A percentile compares a stretch with the other conserved stretches of the same genome.
These are phyloP conservation scores for Microascus cirrosus DNA, from an alignment of 2,329 filamentous ascomycete genomes.

Conservation along the genomic window DNA sequence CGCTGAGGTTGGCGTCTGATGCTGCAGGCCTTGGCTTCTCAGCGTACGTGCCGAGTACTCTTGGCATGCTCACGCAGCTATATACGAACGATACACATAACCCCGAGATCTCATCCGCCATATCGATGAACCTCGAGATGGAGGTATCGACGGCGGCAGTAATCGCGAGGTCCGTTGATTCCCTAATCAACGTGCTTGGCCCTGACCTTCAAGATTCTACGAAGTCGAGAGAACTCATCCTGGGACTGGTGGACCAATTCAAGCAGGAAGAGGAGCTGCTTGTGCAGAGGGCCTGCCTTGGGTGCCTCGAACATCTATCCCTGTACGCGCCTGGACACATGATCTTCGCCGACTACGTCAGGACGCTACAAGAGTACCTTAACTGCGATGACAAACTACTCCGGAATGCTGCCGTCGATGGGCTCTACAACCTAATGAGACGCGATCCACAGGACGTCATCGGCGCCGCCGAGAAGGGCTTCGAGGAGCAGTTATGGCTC, in stretches of 20 bases:
- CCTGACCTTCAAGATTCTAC: slow-evolving; percentile 88
- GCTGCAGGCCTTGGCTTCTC: slow-evolving; percentile 90
- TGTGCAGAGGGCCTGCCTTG: slow-evolving; percentile 65
- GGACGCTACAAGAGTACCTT: slow-evolving; percentile 66
- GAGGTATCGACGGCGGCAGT: slow-evolving; percentile 73
- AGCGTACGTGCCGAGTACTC: slow-evolving; percentile 75
- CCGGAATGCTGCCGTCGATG: slow-evolving; percentile 72
- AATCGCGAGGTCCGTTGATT: slow-evolving; percentile 80
- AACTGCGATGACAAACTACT: slow-evolving; percentile 58
- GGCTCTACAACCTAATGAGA: slow-evolving; percentile 91
- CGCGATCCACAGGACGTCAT: slow-evolving; percentile 77
- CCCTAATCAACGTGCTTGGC: slow-evolving; percentile 91
- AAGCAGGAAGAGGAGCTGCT: slow-evolving; percentile 60
- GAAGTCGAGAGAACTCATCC: slow-evolving; percentile 84
- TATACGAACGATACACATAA: slow-evolving; percentile 91
- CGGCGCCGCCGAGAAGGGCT: slow-evolving; percentile 58
- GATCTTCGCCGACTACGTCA: slow-evolving; percentile 75
- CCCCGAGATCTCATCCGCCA: slow-evolving; percentile 64
- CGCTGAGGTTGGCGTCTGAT: slow-evolving; percentile 74
- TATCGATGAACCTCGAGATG: slow-evolving; percentile 83
- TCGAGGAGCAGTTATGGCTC: slow-evolving; percentile 89
- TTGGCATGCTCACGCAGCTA: slow-evolving; percentile 88
- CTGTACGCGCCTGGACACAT: slow-evolving; percentile 85
- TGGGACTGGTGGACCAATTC: slow-evolving; percentile 77
- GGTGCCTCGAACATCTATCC: slow-evolving; percentile 81